Conservation (phyloP, 371 early-diverging fungal species). For the Mucor mucedo region DNA sequence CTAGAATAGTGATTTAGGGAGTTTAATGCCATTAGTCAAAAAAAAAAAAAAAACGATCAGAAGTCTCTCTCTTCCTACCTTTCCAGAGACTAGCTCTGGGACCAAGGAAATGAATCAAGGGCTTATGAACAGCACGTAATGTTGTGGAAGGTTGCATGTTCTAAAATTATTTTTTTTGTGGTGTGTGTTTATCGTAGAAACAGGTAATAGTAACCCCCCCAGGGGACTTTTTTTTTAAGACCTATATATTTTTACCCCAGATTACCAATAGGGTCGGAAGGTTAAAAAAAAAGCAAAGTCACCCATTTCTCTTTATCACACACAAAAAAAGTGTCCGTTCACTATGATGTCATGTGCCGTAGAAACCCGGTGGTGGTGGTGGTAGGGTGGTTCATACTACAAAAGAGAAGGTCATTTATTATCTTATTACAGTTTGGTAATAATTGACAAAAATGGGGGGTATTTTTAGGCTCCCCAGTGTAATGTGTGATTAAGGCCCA, state of each 20-base stretch:
- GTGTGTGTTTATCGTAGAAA: conserved; percentile 4
- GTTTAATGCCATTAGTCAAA: too few relatives aligned
- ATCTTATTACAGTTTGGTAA: too few relatives aligned
- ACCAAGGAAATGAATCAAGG: conserved; percentile 56
- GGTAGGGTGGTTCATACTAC: too few relatives aligned
- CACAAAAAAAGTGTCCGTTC: too few relatives aligned
- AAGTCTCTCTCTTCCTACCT: conserved; percentile 28
- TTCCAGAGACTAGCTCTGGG: conserved; percentile 54
- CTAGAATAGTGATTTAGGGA: conserved; percentile 13
- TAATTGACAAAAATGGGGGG: too few relatives aligned
- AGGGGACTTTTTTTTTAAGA: background rate
- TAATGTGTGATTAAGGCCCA: too few relatives aligned
- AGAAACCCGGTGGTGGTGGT: too few relatives aligned
- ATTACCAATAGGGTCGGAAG: background rate
- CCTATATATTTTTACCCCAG: conserved; percentile 5
- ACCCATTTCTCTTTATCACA: background rate
- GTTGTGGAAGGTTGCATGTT: conserved; percentile 47
- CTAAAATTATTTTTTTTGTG: too few relatives aligned
- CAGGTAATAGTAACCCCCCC: conserved; percentile 5
- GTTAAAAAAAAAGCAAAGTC: background rate
- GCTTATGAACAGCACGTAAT: conserved; percentile 53
- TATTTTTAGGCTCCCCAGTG: too few relatives aligned
- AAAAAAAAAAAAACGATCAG: background rate
- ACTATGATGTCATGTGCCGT: too few relatives aligned
- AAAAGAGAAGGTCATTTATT: too few relatives aligned